phyloP scores from a whole-genome alignment of 257 asterid species.

The Echites panduratus region DNA sequence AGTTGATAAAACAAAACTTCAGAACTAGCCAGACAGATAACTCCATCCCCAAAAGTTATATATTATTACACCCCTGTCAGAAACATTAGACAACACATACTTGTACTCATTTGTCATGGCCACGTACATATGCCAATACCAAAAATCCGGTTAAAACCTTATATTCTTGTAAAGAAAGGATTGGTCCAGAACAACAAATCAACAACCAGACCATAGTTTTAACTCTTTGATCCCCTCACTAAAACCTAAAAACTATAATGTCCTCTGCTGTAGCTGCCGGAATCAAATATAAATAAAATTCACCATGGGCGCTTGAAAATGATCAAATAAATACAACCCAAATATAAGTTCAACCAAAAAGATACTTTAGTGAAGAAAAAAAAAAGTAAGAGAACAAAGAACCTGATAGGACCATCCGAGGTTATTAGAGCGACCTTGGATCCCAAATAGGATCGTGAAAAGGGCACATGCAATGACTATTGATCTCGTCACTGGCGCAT shows the following conservation, averaged over 20 bases:
- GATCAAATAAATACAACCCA: background rate
- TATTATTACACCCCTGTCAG: background rate
- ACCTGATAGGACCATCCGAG: constrained; percentile 85
- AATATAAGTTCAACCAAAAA: background rate
- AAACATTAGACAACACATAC: background rate
- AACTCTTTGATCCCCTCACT: background rate
- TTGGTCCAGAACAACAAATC: background rate
- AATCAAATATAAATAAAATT: background rate
- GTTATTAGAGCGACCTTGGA: constrained; percentile 68
- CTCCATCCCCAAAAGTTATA: too few species aligned
- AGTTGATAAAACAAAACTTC: too few species aligned
- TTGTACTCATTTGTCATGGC: background rate
- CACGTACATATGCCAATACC: background rate
- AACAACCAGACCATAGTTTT: background rate
- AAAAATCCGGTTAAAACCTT: background rate
- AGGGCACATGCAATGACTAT: constrained; percentile 70
- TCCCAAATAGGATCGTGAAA: constrained; percentile 86
- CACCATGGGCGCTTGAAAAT: background rate
- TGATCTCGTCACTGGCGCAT: constrained; percentile 82
- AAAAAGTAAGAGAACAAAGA: background rate
- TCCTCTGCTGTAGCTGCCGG: too few species aligned
- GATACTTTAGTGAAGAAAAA: too few species aligned
- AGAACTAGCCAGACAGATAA: too few species aligned
- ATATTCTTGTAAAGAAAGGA: background rate
- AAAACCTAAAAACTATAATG: background rate